phyloP scores from a whole-genome alignment of 2,329 filamentous ascomycete genomes.

The Nigrospora oryzae region DNA sequence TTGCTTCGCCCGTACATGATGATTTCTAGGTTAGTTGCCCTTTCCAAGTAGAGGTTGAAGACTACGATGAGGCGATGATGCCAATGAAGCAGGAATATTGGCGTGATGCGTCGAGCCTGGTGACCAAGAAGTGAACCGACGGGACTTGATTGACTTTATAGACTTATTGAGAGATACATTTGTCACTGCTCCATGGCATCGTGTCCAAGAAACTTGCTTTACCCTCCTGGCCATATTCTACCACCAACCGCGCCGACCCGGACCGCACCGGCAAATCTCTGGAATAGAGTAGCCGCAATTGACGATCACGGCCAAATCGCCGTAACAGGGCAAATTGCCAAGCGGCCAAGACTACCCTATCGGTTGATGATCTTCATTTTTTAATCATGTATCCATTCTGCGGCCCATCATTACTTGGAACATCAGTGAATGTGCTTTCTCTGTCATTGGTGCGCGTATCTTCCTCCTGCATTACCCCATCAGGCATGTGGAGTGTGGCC shows the following conservation, averaged over 20 bases:
- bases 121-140: neutral
- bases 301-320: neutral
- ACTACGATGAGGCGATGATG: neutral
- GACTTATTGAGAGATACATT: no score
- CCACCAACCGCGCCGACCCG: neutral
- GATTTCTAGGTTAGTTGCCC: neutral
- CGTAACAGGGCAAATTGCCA: neutral
- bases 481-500: neutral
- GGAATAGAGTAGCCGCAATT: neutral
- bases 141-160: neutral
- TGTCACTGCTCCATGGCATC: neutral
- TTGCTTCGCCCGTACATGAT: constrained; percentile 1
- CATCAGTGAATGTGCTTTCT: neutral
- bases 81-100: neutral
- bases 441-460: neutral
- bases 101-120: neutral
- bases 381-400: neutral
- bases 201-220: neutral
- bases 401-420: neutral
- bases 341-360: neutral
- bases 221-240: neutral
- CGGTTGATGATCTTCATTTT: neutral
- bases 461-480: neutral
- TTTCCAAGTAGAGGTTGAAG: no score
- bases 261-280: neutral